phyloP scores from a whole-genome alignment of 2,329 filamentous ascomycete genomes.

The Aspergillus fumigatiaffinis region DNA sequence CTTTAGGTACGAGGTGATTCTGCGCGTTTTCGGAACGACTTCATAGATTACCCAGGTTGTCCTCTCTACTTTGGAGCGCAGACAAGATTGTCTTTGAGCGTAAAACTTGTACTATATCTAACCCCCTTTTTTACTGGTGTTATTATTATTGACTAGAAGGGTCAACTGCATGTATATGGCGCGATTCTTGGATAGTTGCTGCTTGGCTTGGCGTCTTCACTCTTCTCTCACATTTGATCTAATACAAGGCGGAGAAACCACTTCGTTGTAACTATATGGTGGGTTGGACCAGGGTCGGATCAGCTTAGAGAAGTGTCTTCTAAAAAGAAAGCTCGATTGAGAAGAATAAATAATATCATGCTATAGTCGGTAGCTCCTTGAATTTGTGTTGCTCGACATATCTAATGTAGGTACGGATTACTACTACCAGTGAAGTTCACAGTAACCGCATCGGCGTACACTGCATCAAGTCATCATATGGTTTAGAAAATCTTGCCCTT shows the following conservation, averaged over 20 bases:
- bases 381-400: not conserved
- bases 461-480: no score
- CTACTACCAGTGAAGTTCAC: not conserved
- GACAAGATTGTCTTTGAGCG: not conserved
- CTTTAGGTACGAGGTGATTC: constrained; percentile 32
- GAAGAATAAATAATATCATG: not conserved
- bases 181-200: not conserved
- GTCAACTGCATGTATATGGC: not conserved
- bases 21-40: constrained; percentile 33
- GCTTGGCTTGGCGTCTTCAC: not conserved
- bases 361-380: not conserved
- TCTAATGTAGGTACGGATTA: not conserved
- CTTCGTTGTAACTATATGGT: not conserved
- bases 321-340: not conserved
- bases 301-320: not conserved
- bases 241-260: not conserved
- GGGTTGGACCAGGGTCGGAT: not conserved
- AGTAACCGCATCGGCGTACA: not conserved
- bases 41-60: constrained; percentile 15
- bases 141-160: not conserved
- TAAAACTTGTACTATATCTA: constrained; percentile 2
- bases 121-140: not conserved
- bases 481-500: not conserved
- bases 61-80: not conserved
- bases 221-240: not conserved